phyloP scores from a whole-genome alignment of 1,284 basidiomycete species.

The Sparassis latifolia region DNA sequence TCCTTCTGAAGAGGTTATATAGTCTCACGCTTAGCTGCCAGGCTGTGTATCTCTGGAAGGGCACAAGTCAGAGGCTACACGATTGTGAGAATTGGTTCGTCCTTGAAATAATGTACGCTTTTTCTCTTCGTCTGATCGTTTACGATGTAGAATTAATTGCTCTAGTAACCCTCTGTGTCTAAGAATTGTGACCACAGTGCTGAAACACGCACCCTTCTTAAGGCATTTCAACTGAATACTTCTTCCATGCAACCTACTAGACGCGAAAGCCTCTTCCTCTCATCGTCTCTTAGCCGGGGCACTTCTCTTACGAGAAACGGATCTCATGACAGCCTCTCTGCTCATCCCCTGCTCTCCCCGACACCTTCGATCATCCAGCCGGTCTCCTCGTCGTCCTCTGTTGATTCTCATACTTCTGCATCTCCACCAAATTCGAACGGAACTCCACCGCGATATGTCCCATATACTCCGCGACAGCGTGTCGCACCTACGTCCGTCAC shows the following conservation, averaged over 20 bases:
- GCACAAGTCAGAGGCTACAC: too few relatives aligned
- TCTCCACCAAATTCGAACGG: conserved; percentile 12
- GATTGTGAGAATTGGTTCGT: too few relatives aligned
- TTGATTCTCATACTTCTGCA: conserved; percentile 19
- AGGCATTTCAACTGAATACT: too few relatives aligned
- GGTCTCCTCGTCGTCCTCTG: conserved; percentile 13
- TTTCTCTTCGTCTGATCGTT: too few relatives aligned
- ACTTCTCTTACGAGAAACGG: conserved; percentile 35
- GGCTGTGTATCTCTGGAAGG: too few relatives aligned
- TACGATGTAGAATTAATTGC: too few relatives aligned
- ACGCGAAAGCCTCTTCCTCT: conserved; percentile 37
- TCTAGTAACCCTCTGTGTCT: too few relatives aligned
- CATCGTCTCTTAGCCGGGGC: conserved; percentile 47
- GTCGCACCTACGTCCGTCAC: conserved; percentile 46
- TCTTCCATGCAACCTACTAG: conserved; percentile 6
- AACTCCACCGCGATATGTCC: conserved; percentile 39
- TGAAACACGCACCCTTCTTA: too few relatives aligned
- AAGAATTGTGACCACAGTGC: too few relatives aligned
- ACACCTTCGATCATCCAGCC: conserved; percentile 20
- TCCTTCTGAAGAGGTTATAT: too few relatives aligned
- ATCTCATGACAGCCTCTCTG: conserved; percentile 50
- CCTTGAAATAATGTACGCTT: too few relatives aligned
- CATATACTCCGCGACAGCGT: conserved; percentile 50
- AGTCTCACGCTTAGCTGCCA: too few relatives aligned
- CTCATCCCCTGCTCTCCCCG: conserved; percentile 59